Evolutionary conservation across 768 basidiomycete genomes (phyloP).

Genomic region (Leccinum variicolor): DNA sequence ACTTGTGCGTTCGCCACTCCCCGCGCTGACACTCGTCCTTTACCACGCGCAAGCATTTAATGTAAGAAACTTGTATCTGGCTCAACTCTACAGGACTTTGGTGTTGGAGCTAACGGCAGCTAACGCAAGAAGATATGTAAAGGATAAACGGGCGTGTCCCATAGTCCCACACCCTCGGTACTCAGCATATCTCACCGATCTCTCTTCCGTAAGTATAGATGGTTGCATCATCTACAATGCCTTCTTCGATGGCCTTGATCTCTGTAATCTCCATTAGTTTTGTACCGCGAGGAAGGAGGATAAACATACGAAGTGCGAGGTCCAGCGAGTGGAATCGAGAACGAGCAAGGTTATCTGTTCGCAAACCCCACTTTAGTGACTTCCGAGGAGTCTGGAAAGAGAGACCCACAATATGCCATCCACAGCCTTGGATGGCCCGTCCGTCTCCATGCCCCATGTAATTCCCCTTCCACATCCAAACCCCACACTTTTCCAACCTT

Average conservation of each 20-base stretch:
- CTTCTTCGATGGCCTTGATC: conserved; percentile 30
- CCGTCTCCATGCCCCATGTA: conserved; percentile 39
- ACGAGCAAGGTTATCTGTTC: conserved; percentile 19
- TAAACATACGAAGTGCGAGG: conserved; percentile 27
- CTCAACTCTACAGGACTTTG: no score
- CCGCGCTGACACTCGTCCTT: no score
- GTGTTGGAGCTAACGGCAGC: no score
- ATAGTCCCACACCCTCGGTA: neutral
- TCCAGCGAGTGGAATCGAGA: conserved; percentile 28
- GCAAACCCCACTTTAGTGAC: neutral
- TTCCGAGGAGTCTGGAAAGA: neutral
- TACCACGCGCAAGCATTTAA: no score
- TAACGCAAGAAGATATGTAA: no score
- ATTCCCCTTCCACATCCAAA: conserved; percentile 61
- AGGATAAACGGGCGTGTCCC: no score
- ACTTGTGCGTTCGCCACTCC: no score
- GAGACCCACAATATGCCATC: conserved; percentile 22
- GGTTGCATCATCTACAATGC: conserved; percentile 16
- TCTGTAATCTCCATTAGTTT: conserved; percentile 15
- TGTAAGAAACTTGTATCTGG: no score
- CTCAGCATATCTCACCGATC: neutral
- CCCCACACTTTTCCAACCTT: conserved; percentile 61
- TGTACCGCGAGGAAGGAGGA: neutral
- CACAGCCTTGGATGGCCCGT: conserved; percentile 36
- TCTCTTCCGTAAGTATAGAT: conserved; percentile 5